Evolutionary conservation across 2,329 filamentous ascomycete genomes (phyloP), one percentile per base, ranked within the genome.

Genomic region (Didymellaceae sp.): DNA sequence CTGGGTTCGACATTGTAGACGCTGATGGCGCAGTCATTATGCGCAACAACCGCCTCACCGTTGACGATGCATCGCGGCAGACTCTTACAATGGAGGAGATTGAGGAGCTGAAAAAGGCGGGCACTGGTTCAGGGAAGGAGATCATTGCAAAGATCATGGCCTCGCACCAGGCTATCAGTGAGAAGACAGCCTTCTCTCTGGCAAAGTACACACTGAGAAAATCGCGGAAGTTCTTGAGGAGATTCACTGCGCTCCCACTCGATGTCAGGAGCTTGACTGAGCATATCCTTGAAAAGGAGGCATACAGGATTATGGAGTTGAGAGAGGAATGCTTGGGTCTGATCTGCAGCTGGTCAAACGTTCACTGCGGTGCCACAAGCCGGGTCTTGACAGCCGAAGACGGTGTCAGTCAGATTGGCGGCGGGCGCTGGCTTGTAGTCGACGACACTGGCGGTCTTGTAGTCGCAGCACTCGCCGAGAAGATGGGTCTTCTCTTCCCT

Each of bases 161-260:
- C 22, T 94, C 91, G 33, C 94, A 99, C 73, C 87, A 89, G 14
- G 89, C 88, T 1, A 82, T 99, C 33, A 91, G 96, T 61, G 89
- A 97, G 76, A 99, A 99, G 80, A 97, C 94, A 0, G 82, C 86
- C 0, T 99, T 95, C 67, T 95, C 91, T 2, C 79, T 97, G 50
- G 92, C 93, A 33, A 99, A 99, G 74, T 99, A 99, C 75, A 96
- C 94, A 66, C 78, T 97, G 14, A 81, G 96, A 35, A 99, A 99
- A 77, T 88, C 90, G 58, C 92, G 87, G 70, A 99, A 99, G 75
- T 97, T 96, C 71, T 82, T 97, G 57, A 87, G 89, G 64, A 82
- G 91, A 10, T 97, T 99, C 67, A 90, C 89, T 0, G 84, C 94
- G 1, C 73, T 96, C 42, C 93, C 93, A 0, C 76, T 97, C 61